Percentiles rank a stretch among this genome's conserved stretches.
Evolutionary conservation across 2,329 filamentous ascomycete genomes (phyloP).

Genomic region (Dryadomyces quercivorus): DNA sequence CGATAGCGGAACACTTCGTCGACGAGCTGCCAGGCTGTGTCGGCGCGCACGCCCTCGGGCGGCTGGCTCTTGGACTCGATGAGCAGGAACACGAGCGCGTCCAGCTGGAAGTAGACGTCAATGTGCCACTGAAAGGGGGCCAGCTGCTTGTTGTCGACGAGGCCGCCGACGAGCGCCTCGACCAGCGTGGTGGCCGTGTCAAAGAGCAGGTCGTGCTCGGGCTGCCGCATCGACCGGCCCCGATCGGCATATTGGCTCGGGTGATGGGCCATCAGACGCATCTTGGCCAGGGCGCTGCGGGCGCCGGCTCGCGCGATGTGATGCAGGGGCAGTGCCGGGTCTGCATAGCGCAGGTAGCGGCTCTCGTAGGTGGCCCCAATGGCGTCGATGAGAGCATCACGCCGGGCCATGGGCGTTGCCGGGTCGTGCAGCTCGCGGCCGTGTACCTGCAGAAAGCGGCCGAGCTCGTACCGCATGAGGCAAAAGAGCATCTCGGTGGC

Average conservation of each 20-base stretch:
- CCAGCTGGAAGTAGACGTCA: constrained; percentile 14
- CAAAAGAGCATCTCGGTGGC: constrained; percentile 39
- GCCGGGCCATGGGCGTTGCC: constrained; percentile 9
- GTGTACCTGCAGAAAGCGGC: constrained; percentile 25
- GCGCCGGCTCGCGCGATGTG: constrained; percentile 10
- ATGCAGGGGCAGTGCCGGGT: constrained; percentile 23
- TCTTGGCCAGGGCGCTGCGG: constrained; percentile 13
- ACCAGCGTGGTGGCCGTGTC: constrained; percentile 12
- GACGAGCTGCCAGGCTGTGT: constrained; percentile 13
- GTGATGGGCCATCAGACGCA: constrained; percentile 15
- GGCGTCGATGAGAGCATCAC: constrained; percentile 17
- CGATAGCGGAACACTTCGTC: constrained; percentile 10
- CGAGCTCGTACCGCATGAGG: constrained; percentile 28
- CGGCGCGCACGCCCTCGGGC: constrained; percentile 6
- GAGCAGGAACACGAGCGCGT: constrained; percentile 17
- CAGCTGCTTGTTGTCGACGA: constrained; percentile 6
- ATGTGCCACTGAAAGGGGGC: constrained; percentile 14
- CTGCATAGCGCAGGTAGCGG: constrained; percentile 18
- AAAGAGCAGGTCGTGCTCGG: constrained; percentile 14
- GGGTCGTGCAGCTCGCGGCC: constrained; percentile 15
- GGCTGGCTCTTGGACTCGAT: constrained; percentile 13
- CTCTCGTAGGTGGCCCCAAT: constrained; percentile 16
- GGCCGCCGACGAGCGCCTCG: constrained; percentile 9
- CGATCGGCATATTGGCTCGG: constrained; percentile 12
- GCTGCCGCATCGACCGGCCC: constrained; percentile 11